These are phyloP conservation scores for Zygotorulaspora mrakii DNA, from an alignment of 1,139 yeast genomes.

Conservation along the genomic window DNA sequence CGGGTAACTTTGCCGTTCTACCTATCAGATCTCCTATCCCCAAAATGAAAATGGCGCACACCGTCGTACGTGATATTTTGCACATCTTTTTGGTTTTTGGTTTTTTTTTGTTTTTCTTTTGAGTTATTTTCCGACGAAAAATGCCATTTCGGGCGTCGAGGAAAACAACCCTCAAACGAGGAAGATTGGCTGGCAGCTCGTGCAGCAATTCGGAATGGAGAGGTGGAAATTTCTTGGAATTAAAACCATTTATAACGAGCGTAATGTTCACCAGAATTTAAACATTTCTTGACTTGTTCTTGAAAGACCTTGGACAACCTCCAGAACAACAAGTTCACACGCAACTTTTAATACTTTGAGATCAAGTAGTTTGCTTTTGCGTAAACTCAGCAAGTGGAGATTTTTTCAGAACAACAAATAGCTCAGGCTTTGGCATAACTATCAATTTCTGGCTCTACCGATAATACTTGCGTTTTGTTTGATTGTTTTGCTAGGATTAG, in stretches of 20 bases:
- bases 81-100: no score
- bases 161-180: slow-evolving; percentile 4
- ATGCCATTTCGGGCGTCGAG: slow-evolving; percentile 1
- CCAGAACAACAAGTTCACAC: slow-evolving; percentile 13
- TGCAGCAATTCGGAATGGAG: not conserved
- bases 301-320: slow-evolving; percentile 12
- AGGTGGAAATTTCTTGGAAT: slow-evolving; percentile 1
- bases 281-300: slow-evolving; percentile 2
- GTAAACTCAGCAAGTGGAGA: not conserved
- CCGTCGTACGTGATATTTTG: not conserved
- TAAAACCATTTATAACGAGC: slow-evolving; percentile 1
- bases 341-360: slow-evolving; percentile 6
- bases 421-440: not conserved
- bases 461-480: not conserved
- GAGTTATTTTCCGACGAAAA: slow-evolving; percentile 4
- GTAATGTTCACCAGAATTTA: not conserved
- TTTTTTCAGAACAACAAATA: no score
- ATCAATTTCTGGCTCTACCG: no score
- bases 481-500: slow-evolving; percentile 1
- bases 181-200: slow-evolving; percentile 1
- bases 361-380: not conserved
- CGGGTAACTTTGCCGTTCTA: not conserved
- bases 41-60: slow-evolving; percentile 3
- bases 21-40: not conserved
- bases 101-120: not conserved